Base-by-base conservation (phyloP, 805 yeast genomes). In the Pichia paraexigua region DNA sequence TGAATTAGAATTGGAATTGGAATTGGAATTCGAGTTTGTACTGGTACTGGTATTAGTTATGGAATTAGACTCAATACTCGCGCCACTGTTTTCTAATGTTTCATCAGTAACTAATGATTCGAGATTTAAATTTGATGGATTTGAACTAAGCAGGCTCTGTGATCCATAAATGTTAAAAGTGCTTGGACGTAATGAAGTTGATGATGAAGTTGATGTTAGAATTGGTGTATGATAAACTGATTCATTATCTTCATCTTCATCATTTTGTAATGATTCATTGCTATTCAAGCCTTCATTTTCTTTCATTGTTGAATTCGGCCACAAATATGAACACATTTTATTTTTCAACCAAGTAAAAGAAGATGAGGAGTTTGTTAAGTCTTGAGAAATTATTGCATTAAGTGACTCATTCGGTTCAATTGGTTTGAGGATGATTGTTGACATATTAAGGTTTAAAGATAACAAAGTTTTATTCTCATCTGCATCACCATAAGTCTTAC, bases 381-480 rank as follows among this genome's bases (percentile, higher is more conserved):
- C 46, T 18, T 50, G 46, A 4, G 57, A 56, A 11, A 46, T 30
- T n/a, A 50, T 48, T n/a, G 50, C 40, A 24, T 58, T 46, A 15
- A 20, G 25, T 18, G 18, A 28, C 42, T 56, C 65, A 40, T 57
- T 59, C 15, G 63, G 64, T 47, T 66, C 69, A 3, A 63, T 42
- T 5, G 94, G 91, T 61, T 86, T 85, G 56, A 90, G 69, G 24
- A 87, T 82, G 46, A 90, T 65, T 0, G 85, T 87, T 12, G 95
- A 83, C 52, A 95, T 73, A 17, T 78, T 74, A 48, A 90, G 69
- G 22, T 79, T 81, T 50, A 90, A 69, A 4, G 71, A 75, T 25
- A 63, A 63, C 40, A 90, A 69, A 3, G 80, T 67, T 53, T 68
- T 58, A 51, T 74, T 73, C 58, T 89, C 92, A 47, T 84, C 85